Evolutionary conservation across 2,329 filamentous ascomycete genomes (phyloP).

Genomic region (Rutstroemia sp.): DNA sequence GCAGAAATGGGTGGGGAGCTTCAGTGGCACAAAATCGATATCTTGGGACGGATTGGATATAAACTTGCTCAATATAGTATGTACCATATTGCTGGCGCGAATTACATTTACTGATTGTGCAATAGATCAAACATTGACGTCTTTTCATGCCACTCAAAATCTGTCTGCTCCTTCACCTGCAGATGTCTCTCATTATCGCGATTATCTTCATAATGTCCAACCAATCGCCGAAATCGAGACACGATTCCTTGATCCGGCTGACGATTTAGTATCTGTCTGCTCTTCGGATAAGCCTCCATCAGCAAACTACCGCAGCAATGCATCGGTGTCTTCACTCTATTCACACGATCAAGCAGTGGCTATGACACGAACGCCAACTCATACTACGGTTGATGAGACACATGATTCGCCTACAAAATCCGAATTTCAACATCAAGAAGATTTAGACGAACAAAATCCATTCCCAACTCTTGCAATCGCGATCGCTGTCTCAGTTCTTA

Average conservation of each 20-base stretch:
- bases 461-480: conserved; percentile 34
- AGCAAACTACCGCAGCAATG: neutral
- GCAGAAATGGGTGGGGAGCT: conserved; percentile 47
- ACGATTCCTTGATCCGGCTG: conserved; percentile 25
- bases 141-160: conserved; percentile 46
- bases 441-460: conserved; percentile 19
- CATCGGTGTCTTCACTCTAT: conserved; percentile 8
- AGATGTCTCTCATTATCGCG: conserved; percentile 46
- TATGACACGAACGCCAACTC: no score
- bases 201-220: conserved; percentile 46
- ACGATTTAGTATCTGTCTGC: conserved; percentile 26
- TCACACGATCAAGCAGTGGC: neutral
- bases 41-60: conserved; percentile 55
- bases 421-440: conserved; percentile 26
- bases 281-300: conserved; percentile 8
- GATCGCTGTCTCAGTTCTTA: conserved; percentile 45
- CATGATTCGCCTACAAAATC: neutral
- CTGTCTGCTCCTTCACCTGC: conserved; percentile 40
- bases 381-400: neutral
- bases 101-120: neutral
- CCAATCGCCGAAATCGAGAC: conserved; percentile 51
- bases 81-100: conserved; percentile 17
- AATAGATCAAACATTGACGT: conserved; percentile 50
- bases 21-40: conserved; percentile 51
- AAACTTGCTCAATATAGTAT: conserved; percentile 64